These are phyloP conservation scores for Chrysanthemum makinoi DNA, from an alignment of 129 eudicot species.

Conservation along the genomic window DNA sequence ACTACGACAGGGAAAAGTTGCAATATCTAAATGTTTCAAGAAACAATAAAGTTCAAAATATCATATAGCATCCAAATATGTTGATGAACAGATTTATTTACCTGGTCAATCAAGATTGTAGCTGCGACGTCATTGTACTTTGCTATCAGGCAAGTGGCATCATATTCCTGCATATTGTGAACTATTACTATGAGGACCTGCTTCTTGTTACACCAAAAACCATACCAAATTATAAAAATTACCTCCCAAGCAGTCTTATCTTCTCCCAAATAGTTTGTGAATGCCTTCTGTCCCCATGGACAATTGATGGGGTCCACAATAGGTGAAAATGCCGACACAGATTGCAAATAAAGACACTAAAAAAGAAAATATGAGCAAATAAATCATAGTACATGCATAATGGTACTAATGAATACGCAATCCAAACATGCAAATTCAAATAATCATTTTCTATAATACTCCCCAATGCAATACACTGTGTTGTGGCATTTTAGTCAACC, in stretches of 20 bases:
- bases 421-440: too few relatives aligned
- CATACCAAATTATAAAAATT: background rate
- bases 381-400: background rate
- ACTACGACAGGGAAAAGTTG: too few relatives aligned
- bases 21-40: too few relatives aligned
- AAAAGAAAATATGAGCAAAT: background rate
- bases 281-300: constrained; percentile 74
- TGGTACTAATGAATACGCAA: too few relatives aligned
- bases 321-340: constrained; percentile 95
- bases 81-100: constrained; percentile 7
- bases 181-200: constrained; percentile 13
- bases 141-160: constrained; percentile 76
- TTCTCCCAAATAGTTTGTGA: constrained; percentile 85
- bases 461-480: background rate
- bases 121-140: constrained; percentile 71
- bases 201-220: background rate
- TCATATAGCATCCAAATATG: too few relatives aligned
- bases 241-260: constrained; percentile 94
- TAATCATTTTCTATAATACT: too few relatives aligned
- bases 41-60: too few relatives aligned
- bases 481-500: too few relatives aligned
- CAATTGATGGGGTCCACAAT: constrained; percentile 65
- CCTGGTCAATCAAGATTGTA: constrained; percentile 96
- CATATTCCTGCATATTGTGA: constrained; percentile 72
- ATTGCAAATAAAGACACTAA: constrained; percentile 40